These are phyloP conservation scores for Chaetoceros tenuissimus DNA, from an alignment of 108 stramenopile species.

Conservation along the genomic window DNA sequence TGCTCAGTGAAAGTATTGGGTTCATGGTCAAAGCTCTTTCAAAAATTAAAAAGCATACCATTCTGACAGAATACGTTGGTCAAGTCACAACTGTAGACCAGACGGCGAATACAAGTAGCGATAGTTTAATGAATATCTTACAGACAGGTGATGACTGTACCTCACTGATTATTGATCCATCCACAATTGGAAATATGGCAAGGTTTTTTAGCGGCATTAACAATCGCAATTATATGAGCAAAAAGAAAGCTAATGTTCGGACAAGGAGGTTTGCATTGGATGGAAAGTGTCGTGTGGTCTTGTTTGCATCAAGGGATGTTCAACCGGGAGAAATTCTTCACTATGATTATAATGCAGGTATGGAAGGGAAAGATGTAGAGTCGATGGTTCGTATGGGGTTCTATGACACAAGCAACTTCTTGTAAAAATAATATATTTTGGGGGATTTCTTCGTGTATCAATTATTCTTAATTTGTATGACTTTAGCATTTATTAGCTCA, in stretches of 20 bases:
- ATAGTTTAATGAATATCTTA: conserved; percentile 36
- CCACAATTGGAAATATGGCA: conserved; percentile 27
- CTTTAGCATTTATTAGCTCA: no score
- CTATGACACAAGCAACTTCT: conserved; percentile 44
- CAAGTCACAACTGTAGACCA: conserved; percentile 30
- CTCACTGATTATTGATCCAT: conserved; percentile 38
- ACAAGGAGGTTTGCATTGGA: conserved; percentile 31
- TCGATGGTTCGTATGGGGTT: conserved; percentile 31
- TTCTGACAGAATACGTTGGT: conserved; percentile 34
- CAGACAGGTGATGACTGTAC: conserved; percentile 24
- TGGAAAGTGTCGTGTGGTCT: conserved; percentile 24
- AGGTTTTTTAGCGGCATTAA: conserved; percentile 39
- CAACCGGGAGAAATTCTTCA: conserved; percentile 33
- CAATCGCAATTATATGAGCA: conserved; percentile 26
- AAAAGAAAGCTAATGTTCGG: conserved; percentile 34
- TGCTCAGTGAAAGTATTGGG: conserved; percentile 26
- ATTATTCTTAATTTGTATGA: no score
- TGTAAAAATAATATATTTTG: conserved; percentile 15
- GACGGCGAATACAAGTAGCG: conserved; percentile 22
- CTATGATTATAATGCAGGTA: conserved; percentile 45
- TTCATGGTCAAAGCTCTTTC: conserved; percentile 33
- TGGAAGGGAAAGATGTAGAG: conserved; percentile 23
- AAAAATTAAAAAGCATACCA: conserved; percentile 21
- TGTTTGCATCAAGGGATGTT: conserved; percentile 29
- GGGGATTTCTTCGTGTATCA: no score